Base-by-base conservation (phyloP, 1,284 basidiomycete genomes). In the Heterobasidion annosum region DNA sequence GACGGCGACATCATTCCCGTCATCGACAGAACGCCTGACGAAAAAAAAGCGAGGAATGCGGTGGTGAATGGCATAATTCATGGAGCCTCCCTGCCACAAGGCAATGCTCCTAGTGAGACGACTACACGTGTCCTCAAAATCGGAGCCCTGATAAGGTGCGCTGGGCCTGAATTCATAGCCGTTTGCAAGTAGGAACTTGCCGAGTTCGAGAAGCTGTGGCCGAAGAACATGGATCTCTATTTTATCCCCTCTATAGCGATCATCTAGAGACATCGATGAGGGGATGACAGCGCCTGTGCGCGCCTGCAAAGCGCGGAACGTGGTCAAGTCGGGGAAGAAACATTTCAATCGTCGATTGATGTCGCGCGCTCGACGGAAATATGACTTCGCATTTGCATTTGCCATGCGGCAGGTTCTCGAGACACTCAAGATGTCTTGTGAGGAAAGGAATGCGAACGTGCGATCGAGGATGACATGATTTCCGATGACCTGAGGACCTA, bases 261-360 rank as follows among this genome's bases (percentile, higher is more conserved):
- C 54, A 13, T 74, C 71, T 1, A 75, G 62, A 0, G 70, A 70
- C 2, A 67, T 65, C 0, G 73, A 73, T 4, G 73, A 72, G 9
- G 72, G 72, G 25, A 75, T 70, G 46, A 73, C 54, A 34, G 67
- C 66, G 8, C 64, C 67, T 0, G 67, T 69, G 9, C 52, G 56
- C 0, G 61, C 63, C 53, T 73, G 72, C 13, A 68, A 54, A 1
- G 56, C 54, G 18, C 71, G 65, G 53, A 74, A 74, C 0, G 49
- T 44, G 0, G 57, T 54, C 33, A 55, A 57, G 34, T 61, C 52
- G 18, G 45, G 19, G 57, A 70, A 67, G 54, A 67, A 71, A 2
- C 58, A 64, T 0, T 34, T 34, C 8, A 72, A 64, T 9, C 54
- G 57, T 12, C 53, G 53, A 34, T 65, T 60, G 51, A 66, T 55